A percentile compares a stretch with the other conserved stretches of the same genome.
phyloP scores from a whole-genome alignment of 768 basidiomycete genomes.

The Tephrocybe rancida region DNA sequence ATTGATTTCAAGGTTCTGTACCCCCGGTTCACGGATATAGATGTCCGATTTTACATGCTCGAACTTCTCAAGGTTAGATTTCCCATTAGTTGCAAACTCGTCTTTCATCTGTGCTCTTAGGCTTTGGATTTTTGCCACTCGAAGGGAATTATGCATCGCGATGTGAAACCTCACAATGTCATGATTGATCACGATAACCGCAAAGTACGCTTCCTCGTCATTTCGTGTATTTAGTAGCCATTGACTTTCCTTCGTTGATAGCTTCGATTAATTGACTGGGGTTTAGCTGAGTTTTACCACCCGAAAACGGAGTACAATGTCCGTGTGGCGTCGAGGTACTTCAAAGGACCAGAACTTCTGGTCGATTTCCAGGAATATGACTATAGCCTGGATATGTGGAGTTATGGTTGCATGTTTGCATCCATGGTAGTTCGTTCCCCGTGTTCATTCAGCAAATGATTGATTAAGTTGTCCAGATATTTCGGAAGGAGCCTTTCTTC shows the following conservation, averaged over 20 bases:
- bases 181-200: slow-evolving; percentile 99
- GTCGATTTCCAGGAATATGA: slow-evolving; percentile 99
- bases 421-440: slow-evolving; percentile 71
- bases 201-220: slow-evolving; percentile 57
- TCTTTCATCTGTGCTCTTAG: slow-evolving; percentile 37
- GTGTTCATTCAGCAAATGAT: slow-evolving; percentile 10
- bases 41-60: slow-evolving; percentile 96
- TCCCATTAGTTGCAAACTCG: neutral
- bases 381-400: slow-evolving; percentile 99
- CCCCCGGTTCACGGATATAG: slow-evolving; percentile 92
- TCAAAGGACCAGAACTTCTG: slow-evolving; percentile 95
- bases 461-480: slow-evolving; percentile 62
- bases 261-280: slow-evolving; percentile 98
- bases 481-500: slow-evolving; percentile 99
- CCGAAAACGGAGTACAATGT: slow-evolving; percentile 98
- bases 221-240: neutral
- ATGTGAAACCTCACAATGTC: slow-evolving; percentile 98
- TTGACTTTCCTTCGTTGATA: slow-evolving; percentile 32
- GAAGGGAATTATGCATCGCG: slow-evolving; percentile 98
- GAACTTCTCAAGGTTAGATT: slow-evolving; percentile 84
- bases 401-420: slow-evolving; percentile 98
- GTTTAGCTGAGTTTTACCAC: slow-evolving; percentile 97
- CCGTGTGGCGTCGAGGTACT: slow-evolving; percentile 95
- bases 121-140: slow-evolving; percentile 98
- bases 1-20: slow-evolving; percentile 97